Conservation (phyloP, 177 flowering plant genomes). For the Vitis hybrid region DNA sequence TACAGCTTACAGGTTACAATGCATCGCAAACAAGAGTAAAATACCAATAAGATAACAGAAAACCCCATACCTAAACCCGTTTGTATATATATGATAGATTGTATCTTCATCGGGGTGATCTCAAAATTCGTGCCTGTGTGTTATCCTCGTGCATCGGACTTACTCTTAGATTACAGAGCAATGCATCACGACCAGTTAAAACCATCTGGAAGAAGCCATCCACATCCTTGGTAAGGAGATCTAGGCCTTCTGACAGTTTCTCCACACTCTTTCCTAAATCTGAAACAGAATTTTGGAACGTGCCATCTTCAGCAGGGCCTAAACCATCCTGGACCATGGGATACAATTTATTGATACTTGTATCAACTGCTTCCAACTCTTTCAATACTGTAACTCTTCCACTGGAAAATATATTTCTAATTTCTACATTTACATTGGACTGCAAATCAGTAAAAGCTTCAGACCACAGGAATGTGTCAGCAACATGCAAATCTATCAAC, state of each 20-base stretch:
- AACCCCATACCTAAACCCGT: slow-evolving; percentile 8
- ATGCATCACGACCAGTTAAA: slow-evolving; percentile 75
- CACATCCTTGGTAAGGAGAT: slow-evolving; percentile 59
- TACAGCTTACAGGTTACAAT: slow-evolving; percentile 12
- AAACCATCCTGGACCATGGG: slow-evolving; percentile 38
- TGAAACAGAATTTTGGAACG: slow-evolving; percentile 25
- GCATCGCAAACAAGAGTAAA: slow-evolving; percentile 5
- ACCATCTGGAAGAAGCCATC: slow-evolving; percentile 77
- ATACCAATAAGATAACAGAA: slow-evolving; percentile 7
- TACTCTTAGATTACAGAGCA: slow-evolving; percentile 68
- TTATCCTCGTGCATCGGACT: slow-evolving; percentile 17
- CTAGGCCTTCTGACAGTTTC: slow-evolving; percentile 57
- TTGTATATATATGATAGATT: slow-evolving; percentile 2
- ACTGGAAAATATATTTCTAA: slow-evolving; percentile 28
- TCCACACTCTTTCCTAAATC: slow-evolving; percentile 39
- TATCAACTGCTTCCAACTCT: slow-evolving; percentile 65
- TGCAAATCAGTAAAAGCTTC: slow-evolving; percentile 55
- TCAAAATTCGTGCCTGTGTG: slow-evolving; percentile 21
- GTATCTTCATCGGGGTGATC: slow-evolving; percentile 19
- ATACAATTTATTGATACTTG: slow-evolving; percentile 39
- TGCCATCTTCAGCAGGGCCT: slow-evolving; percentile 26
- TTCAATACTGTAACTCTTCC: slow-evolving; percentile 43
- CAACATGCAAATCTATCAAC: slow-evolving; percentile 45
- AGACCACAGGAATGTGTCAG: slow-evolving; percentile 64
- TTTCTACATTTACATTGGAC: slow-evolving; percentile 46